Base-by-base conservation (phyloP, 163 green algal species). In the Volvox carteri region DNA sequence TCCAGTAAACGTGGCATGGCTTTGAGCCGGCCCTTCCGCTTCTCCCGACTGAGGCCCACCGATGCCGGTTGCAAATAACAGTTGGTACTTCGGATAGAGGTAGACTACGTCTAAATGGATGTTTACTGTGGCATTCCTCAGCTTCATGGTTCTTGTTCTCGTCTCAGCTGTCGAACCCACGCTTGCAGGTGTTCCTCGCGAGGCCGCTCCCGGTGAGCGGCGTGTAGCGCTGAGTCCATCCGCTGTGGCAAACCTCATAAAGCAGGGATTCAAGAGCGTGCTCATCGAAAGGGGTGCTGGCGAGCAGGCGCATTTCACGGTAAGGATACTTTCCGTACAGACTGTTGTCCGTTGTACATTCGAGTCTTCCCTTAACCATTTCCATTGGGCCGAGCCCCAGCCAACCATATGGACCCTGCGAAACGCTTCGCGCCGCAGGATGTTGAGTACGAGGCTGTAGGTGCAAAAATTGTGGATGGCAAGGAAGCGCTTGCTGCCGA, bases 381-480 rank as follows among this genome's bases (percentile, higher is more conserved):
- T n/a, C n/a, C n/a, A n/a, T n/a, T n/a, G n/a, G n/a, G n/a, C n/a
- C n/a, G n/a, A n/a, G n/a, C n/a, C n/a, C n/a, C n/a, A n/a, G n/a
- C n/a, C n/a, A n/a, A n/a, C n/a, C n/a, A n/a, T n/a, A n/a, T n/a
- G n/a, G n/a, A n/a, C n/a, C n/a, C n/a, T n/a, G n/a, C n/a, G n/a
- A n/a, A n/a, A n/a, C n/a, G n/a, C n/a, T n/a, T n/a, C n/a, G n/a
- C n/a, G n/a, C n/a, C 25, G 9, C 76, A 97, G 95, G 96, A 99
- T 84, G 95, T 92, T n/a, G 95, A 94, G 2, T 99, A 98, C 89
- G 62, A 62, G n/a, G 90, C 89, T 6, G 95, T 95, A 2, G 97
- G 97, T 16, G 97, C 96, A 5, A 96, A 25, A 6, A 92, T 99
- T 19, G 87, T 89, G 37, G 56, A 85, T 50, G 91, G 76, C 42